Evolutionary conservation across 805 yeast genomes (phyloP), one percentile per base, ranked within the genome.

Genomic region (Sungouiozyma ichnusensis): DNA sequence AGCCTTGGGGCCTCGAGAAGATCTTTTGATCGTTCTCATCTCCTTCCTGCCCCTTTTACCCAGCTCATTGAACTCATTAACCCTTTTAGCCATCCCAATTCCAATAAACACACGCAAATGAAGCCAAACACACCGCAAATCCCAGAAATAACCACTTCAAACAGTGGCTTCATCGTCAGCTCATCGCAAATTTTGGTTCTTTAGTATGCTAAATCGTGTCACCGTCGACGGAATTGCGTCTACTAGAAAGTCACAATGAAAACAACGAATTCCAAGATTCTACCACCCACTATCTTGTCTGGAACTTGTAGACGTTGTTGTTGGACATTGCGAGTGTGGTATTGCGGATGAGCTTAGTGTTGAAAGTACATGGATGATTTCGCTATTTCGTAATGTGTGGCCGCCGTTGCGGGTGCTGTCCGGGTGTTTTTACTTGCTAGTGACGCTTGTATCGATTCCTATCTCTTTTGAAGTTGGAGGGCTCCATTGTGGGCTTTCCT

Each of bases 401-500:
- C 29, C 6, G 29, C 29, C 29, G 39, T 42, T 53, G 16, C 54
- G 64, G 34, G 53, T 55, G 29, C 39, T 72, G 14, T 65, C 77
- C 44, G 76, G 84, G 0, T 63, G 76, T 1, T 61, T 82, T 24
- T 86, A 87, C 54, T 66, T 86, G 41, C 59, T 74, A 4, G 73
- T 85, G 39, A 77, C 85, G 11, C 73, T 87, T 20, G 68, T 88
- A 24, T 82, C 96, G 2, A 82, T 92, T 5, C 97, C 97, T 3
- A 72, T 92, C 47, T 83, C 97, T 18, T 92, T 92, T 63, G 95
- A 90, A 55, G 81, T 86, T 33, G 97, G 97, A 8, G 97, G 97
- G 1, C 72, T 80, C 16, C 72, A 77, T 43, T 90, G 97, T 63
- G 98, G 98, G 1, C 66, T 92, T 45, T 77, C 94, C 16, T 92